Percentiles rank a stretch among this genome's conserved stretches.
phyloP scores from a whole-genome alignment of 768 basidiomycete species.

The Kondoa subrosea region DNA sequence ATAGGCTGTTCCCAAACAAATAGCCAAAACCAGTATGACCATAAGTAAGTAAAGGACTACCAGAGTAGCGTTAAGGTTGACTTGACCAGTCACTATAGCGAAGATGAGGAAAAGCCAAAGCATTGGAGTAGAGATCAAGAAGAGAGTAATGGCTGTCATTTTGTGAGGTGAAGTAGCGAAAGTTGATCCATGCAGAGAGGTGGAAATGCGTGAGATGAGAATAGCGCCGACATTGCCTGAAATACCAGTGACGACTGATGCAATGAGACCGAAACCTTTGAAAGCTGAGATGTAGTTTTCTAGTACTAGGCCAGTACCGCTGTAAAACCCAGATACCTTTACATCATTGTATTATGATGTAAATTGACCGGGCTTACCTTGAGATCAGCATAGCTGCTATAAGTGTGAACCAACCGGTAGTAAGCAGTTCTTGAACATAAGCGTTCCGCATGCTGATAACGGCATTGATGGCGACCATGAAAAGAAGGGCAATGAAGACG shows the following conservation, averaged over 20 bases:
- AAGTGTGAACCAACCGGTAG: conserved; percentile 75
- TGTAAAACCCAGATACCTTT: conserved; percentile 40
- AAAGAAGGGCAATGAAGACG: conserved; percentile 40
- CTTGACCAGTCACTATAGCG: conserved; percentile 57
- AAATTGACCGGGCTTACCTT: conserved; percentile 19
- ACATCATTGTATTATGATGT: too few relatives aligned
- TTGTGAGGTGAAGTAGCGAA: conserved; percentile 18
- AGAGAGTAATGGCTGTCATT: conserved; percentile 40
- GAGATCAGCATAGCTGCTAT: conserved; percentile 64
- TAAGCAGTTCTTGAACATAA: conserved; percentile 53
- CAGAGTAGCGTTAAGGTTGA: conserved; percentile 52
- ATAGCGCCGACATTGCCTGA: conserved; percentile 72
- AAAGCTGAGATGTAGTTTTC: conserved; percentile 76
- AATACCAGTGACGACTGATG: conserved; percentile 70
- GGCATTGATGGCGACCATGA: conserved; percentile 42
- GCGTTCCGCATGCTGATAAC: conserved; percentile 49
- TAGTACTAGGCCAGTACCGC: conserved; percentile 75
- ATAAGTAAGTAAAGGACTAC: conserved; percentile 42
- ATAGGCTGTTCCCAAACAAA: not conserved
- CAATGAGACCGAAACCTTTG: conserved; percentile 69
- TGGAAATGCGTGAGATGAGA: conserved; percentile 77
- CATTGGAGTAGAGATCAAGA: conserved; percentile 61
- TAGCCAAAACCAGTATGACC: not conserved
- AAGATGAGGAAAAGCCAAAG: conserved; percentile 55
- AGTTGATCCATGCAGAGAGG: conserved; percentile 53